Evolutionary conservation across 2,329 filamentous ascomycete species (phyloP).

Genomic region (Hirsutella rhossiliensis): DNA sequence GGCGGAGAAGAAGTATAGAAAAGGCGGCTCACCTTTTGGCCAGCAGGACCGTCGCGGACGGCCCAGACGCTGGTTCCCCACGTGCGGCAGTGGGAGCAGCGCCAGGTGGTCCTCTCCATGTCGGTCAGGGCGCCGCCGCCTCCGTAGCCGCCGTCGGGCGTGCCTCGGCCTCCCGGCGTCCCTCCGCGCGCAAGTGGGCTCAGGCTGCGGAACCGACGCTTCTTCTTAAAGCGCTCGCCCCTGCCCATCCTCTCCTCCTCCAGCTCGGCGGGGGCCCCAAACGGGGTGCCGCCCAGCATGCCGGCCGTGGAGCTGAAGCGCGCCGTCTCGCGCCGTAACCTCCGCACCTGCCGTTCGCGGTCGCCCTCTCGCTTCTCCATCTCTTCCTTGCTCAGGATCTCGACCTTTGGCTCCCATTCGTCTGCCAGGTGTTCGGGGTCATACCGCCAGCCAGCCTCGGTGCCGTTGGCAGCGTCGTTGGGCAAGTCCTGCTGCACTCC

Average conservation of each 20-base stretch:
- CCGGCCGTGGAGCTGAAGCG: slow-evolving; percentile 79
- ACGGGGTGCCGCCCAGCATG: slow-evolving; percentile 64
- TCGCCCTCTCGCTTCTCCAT: slow-evolving; percentile 96
- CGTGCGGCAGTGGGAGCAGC: slow-evolving; percentile 76
- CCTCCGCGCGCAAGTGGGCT: slow-evolving; percentile 58
- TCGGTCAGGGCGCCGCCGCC: slow-evolving; percentile 60
- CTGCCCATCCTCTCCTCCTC: slow-evolving; percentile 80
- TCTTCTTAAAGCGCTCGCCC: slow-evolving; percentile 90
- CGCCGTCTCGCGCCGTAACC: slow-evolving; percentile 81
- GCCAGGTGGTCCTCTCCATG: slow-evolving; percentile 70
- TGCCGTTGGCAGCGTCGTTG: slow-evolving; percentile 76
- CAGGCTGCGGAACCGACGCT: slow-evolving; percentile 78
- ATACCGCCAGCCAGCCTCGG: slow-evolving; percentile 85
- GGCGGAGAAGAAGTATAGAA: neutral
- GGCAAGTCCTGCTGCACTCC: slow-evolving; percentile 55
- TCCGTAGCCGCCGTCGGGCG: slow-evolving; percentile 68
- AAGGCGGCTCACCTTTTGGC: slow-evolving; percentile 55
- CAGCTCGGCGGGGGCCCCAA: slow-evolving; percentile 36
- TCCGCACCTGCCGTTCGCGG: slow-evolving; percentile 77
- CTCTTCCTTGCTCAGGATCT: slow-evolving; percentile 80
- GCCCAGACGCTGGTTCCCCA: slow-evolving; percentile 91
- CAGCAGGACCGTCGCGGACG: slow-evolving; percentile 79
- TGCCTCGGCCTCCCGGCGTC: slow-evolving; percentile 61
- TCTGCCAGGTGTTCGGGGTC: slow-evolving; percentile 81
- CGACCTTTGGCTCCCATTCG: slow-evolving; percentile 75